These are phyloP conservation scores for Primulina tabacum DNA, from an alignment of 257 asterid genomes.

Conservation along the genomic window DNA sequence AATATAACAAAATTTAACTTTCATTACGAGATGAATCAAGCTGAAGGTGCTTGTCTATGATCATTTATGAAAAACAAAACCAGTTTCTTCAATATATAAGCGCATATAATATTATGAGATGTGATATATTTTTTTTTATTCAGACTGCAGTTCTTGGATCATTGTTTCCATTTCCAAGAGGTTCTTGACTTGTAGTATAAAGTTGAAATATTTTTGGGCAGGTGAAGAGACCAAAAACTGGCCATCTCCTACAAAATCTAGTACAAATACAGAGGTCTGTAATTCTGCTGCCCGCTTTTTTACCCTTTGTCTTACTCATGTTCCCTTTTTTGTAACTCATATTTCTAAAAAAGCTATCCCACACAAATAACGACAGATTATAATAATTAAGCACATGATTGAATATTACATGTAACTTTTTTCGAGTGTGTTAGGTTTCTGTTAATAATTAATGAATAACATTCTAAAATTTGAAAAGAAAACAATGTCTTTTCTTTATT, in stretches of 20 bases:
- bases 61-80: too few relatives aligned
- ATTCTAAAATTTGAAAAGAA: background rate
- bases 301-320: conserved; percentile 19
- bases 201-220: conserved; percentile 49
- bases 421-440: background rate
- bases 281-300: conserved; percentile 19
- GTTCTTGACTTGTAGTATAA: conserved; percentile 44
- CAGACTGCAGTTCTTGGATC: conserved; percentile 15
- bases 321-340: background rate
- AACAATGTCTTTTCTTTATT: too few relatives aligned
- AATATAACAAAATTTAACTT: too few relatives aligned
- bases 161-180: conserved; percentile 34
- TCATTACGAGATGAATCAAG: too few relatives aligned
- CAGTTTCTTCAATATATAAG: too few relatives aligned
- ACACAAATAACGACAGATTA: background rate
- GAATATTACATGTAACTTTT: background rate
- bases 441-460: background rate
- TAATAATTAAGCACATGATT: background rate
- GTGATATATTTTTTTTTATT: too few relatives aligned
- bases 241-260: conserved; percentile 70
- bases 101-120: too few relatives aligned
- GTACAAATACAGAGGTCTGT: conserved; percentile 59
- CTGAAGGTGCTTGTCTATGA: too few relatives aligned
- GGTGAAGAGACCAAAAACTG: conserved; percentile 78
- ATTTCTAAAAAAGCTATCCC: background rate